Evolutionary conservation across 441 rosid genomes (phyloP), one percentile per base, ranked within the genome.

Genomic region (Jatropha multifida): DNA sequence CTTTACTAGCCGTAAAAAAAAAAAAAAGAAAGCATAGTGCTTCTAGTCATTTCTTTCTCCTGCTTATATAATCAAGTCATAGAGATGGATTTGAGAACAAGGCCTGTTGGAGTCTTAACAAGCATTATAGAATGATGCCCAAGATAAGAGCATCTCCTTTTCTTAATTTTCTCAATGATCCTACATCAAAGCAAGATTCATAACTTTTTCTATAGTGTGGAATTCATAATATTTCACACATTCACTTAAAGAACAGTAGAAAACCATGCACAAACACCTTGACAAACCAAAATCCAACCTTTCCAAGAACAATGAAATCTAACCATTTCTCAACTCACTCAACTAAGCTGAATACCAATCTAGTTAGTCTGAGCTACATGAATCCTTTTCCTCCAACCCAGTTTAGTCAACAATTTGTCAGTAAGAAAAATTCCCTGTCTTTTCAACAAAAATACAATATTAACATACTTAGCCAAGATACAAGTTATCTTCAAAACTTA

Each of bases 341-440:
- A n/a, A 58, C 61, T 58, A 58, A 58, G 61, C 61, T 54, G 58
- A 17, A 64, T 18, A 4, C 68, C 68, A 15, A 64, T 64, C n/a
- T 64, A 64, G n/a, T 64, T 64, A 40, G 46, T 23, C 26, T 10
- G 10, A 10, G 26, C 20, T 18, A 18, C 8, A 40, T 7, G 26
- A 9, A 17, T 41, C 48, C 68, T 14, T 64, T 41, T 17, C 20
- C 9, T 38, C 49, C 13, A 1, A 64, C 49, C 23, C 49, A 23
- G 20, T 5, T 44, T 48, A 49, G n/a, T 2, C 40, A 4, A 48
- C 3, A 68, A 23, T 48, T 65, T 5, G 54, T 23, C 13, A 26
- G 41, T 14, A 48, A 23, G 6, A 18, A 68, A 68, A 15, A 15
- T 37, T 15, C 20, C 26, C 27, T 5, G 12, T 4, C 72, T 32